These are phyloP conservation scores for Daedalea quercina DNA, from an alignment of 768 basidiomycete species.

Conservation along the genomic window DNA sequence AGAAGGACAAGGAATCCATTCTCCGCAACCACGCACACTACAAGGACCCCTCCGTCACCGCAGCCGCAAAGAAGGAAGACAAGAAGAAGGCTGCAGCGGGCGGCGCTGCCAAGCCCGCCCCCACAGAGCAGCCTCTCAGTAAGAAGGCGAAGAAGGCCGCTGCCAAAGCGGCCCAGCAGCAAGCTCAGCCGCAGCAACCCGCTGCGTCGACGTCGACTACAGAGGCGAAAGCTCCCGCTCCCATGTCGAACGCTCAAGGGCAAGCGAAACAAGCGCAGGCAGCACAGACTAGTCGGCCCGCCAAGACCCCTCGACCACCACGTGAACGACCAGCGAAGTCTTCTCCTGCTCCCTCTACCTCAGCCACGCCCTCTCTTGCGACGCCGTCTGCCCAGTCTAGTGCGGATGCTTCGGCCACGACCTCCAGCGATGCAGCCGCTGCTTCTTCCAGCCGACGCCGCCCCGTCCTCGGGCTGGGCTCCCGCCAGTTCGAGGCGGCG, in stretches of 20 bases:
- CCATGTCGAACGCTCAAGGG: not conserved
- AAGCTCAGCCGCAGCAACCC: slow-evolving; percentile 2
- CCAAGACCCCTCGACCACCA: slow-evolving; percentile 9
- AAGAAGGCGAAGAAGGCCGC: slow-evolving; percentile 30
- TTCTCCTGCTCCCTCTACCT: slow-evolving; percentile 6
- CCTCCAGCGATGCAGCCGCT: slow-evolving; percentile 2
- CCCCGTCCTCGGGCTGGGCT: slow-evolving; percentile 56
- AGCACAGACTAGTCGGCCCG: not conserved
- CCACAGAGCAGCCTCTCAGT: slow-evolving; percentile 20
- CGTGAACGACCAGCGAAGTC: slow-evolving; percentile 14
- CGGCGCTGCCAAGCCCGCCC: slow-evolving; percentile 13
- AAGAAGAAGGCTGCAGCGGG: slow-evolving; percentile 28
- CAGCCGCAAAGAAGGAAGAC: slow-evolving; percentile 22
- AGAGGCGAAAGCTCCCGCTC: slow-evolving; percentile 7
- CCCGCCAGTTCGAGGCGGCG: slow-evolving; percentile 69
- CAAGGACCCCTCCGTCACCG: slow-evolving; percentile 38
- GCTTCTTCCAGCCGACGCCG: slow-evolving; percentile 35
- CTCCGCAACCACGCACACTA: slow-evolving; percentile 69
- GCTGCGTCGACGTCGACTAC: not conserved
- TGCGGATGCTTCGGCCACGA: slow-evolving; percentile 5
- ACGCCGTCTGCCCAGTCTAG: slow-evolving; percentile 16
- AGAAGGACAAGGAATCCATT: slow-evolving; percentile 69
- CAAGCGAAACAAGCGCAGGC: not conserved
- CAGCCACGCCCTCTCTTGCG: slow-evolving; percentile 14
- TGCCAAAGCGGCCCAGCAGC: slow-evolving; percentile 20